These are phyloP conservation scores for Xenosphaeropsis pyriputrescens DNA, from an alignment of 2,329 filamentous ascomycete species.

Conservation along the genomic window DNA sequence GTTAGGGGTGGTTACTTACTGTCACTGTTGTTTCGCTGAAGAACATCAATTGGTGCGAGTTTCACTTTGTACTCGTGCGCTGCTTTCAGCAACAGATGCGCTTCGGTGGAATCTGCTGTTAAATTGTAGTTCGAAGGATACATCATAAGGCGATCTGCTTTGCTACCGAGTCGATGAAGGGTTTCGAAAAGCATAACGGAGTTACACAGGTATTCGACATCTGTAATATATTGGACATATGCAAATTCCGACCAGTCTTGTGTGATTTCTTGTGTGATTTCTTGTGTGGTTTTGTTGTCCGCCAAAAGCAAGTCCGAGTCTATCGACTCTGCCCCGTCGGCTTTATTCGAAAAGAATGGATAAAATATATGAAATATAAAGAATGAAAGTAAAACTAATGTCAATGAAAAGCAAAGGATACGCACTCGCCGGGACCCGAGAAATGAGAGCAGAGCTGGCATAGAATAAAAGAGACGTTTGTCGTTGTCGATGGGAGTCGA, in stretches of 20 bases:
- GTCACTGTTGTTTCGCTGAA: not conserved
- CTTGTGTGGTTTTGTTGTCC: no score
- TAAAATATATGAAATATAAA: no score
- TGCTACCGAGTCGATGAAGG: constrained; percentile 23
- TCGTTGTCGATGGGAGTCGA: no score
- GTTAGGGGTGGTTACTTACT: no score
- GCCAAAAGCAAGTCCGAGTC: no score
- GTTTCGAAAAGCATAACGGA: constrained; percentile 34
- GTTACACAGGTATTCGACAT: constrained; percentile 31
- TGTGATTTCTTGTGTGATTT: constrained; percentile 7
- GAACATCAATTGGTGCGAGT: not conserved
- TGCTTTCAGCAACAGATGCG: not conserved
- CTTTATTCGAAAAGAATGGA: no score
- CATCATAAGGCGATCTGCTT: not conserved
- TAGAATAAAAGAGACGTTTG: no score
- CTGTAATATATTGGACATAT: constrained; percentile 33
- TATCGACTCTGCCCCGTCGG: no score
- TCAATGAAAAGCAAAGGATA: no score
- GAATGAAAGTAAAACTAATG: no score
- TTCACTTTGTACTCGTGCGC: not conserved
- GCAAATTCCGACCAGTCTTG: constrained; percentile 28
- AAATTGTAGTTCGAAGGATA: not conserved
- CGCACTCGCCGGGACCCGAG: no score
- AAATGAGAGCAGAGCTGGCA: no score
- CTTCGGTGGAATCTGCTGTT: not conserved